Evolutionary conservation across 345 rosid genomes (phyloP).

Genomic region (Lagerstroemia speciosa): DNA sequence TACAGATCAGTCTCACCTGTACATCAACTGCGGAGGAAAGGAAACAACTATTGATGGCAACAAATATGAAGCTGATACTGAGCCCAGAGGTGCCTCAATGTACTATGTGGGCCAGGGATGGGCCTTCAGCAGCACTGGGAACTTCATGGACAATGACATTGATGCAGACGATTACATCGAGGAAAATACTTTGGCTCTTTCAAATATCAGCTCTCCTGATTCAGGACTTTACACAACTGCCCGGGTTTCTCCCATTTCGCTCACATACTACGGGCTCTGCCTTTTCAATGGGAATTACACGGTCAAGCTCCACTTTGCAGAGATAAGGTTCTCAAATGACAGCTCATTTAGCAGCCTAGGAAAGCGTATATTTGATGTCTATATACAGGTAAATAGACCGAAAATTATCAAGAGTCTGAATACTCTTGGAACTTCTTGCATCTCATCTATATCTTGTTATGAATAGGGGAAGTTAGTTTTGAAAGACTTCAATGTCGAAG

Average conservation of each 20-base stretch:
- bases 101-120: conserved; percentile 36
- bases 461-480: conserved; percentile 41
- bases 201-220: conserved; percentile 27
- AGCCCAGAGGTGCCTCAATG: conserved; percentile 69
- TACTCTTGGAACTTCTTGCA: background rate
- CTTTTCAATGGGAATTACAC: conserved; percentile 69
- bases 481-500: conserved; percentile 50
- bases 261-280: conserved; percentile 79
- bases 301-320: conserved; percentile 75
- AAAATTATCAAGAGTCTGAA: background rate
- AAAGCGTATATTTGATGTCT: conserved; percentile 66
- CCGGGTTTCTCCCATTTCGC: conserved; percentile 62
- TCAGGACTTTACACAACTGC: conserved; percentile 50
- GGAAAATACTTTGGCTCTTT: conserved; percentile 45
- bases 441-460: conserved; percentile 1
- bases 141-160: conserved; percentile 68
- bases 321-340: conserved; percentile 56
- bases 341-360: conserved; percentile 48
- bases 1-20: conserved; percentile 42
- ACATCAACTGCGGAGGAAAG: conserved; percentile 80
- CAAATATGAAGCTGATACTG: conserved; percentile 49
- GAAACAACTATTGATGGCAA: conserved; percentile 22
- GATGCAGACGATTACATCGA: conserved; percentile 46
- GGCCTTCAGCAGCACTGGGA: conserved; percentile 88
- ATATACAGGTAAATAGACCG: conserved; percentile 47